These are phyloP conservation scores for Fraxinus xanthoxyloides DNA, from an alignment of 305 asterid species.

Conservation along the genomic window DNA sequence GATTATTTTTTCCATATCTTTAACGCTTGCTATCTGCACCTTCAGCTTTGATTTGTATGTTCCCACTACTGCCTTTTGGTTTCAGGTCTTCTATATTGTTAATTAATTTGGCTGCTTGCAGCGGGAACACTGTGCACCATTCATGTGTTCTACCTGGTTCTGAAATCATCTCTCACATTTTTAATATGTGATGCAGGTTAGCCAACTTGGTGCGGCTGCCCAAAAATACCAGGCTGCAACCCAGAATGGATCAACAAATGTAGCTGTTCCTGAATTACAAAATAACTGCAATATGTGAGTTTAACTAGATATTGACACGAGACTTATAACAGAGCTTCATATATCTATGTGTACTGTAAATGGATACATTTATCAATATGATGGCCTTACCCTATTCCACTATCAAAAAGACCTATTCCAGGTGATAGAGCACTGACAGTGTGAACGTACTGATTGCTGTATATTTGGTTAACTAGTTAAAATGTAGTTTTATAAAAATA, in stretches of 20 bases:
- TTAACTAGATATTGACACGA: neutral
- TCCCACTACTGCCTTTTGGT: neutral
- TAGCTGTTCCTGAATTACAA: conserved; percentile 31
- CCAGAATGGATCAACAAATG: conserved; percentile 29
- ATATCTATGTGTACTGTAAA: neutral
- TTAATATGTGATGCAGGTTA: conserved; percentile 27
- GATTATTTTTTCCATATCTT: no score
- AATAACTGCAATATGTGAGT: conserved; percentile 40
- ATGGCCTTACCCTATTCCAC: neutral
- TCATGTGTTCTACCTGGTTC: neutral
- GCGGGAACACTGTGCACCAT: neutral
- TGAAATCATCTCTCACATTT: neutral
- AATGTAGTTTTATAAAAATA: neutral
- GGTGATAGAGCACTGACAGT: neutral
- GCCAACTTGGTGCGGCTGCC: conserved; percentile 44
- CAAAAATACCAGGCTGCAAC: conserved; percentile 42
- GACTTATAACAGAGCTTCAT: neutral
- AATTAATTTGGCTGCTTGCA: neutral
- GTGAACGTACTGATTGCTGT: neutral
- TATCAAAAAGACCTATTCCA: neutral
- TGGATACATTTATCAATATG: neutral
- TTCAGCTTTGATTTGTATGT: neutral
- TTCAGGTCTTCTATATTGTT: neutral
- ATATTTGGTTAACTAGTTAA: neutral
- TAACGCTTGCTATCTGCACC: neutral